Conservation (phyloP, 768 basidiomycete genomes). For the Pleurotus eryngii region DNA sequence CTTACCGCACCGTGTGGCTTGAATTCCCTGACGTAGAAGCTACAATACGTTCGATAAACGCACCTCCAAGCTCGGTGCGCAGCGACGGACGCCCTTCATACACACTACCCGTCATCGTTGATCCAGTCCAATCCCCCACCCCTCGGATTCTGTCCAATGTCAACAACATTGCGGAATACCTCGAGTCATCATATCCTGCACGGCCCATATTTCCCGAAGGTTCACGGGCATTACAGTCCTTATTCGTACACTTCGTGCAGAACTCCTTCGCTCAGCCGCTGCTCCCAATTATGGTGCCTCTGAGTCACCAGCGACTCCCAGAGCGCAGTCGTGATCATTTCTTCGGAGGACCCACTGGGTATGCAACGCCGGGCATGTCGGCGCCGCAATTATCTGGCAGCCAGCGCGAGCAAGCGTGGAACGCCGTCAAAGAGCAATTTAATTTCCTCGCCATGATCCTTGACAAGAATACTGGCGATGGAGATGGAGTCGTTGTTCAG, state of each 20-base stretch:
- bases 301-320: constrained; percentile 60
- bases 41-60: constrained; percentile 54
- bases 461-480: constrained; percentile 65
- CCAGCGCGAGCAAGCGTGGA: constrained; percentile 64
- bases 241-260: constrained; percentile 70
- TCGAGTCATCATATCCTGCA: constrained; percentile 65
- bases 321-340: constrained; percentile 54
- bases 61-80: constrained; percentile 50
- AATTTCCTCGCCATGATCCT: constrained; percentile 59
- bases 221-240: constrained; percentile 60
- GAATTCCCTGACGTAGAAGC: constrained; percentile 68
- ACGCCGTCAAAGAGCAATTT: constrained; percentile 62
- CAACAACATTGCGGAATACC: constrained; percentile 67
- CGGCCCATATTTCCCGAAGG: constrained; percentile 72
- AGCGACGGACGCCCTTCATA: constrained; percentile 62
- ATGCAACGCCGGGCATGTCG: constrained; percentile 10
- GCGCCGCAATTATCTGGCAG: constrained; percentile 25
- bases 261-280: constrained; percentile 65
- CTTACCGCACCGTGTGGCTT: constrained; percentile 67
- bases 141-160: constrained; percentile 58
- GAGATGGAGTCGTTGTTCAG: constrained; percentile 62
- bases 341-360: constrained; percentile 18
- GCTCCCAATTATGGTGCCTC: constrained; percentile 66
- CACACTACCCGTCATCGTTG: constrained; percentile 67
- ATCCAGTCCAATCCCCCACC: constrained; percentile 44